Base-by-base conservation (phyloP, 1,139 yeast species). In the Hansenula lynferdii region DNA sequence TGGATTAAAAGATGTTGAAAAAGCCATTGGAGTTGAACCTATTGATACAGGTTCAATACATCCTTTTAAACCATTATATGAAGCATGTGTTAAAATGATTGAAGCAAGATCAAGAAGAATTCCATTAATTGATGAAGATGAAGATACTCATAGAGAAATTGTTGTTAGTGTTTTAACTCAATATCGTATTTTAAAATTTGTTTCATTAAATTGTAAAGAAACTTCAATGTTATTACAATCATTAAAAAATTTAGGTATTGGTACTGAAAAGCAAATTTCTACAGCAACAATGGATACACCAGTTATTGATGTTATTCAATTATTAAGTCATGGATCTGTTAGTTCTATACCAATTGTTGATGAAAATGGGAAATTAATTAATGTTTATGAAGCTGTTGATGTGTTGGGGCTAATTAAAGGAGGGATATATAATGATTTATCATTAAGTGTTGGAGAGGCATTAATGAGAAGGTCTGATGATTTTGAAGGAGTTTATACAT, bases 401-500 rank as follows among this genome's bases (percentile, higher is more conserved):
- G 95, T 92, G 7, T 71, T 94, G 51, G 87, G 96, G 0, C 69
- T 94, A 53, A 90, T 92, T 42, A 92, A 90, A 61, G 96, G 97
- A 30, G 97, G 97, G 3, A 82, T 87, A 57, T 89, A 90, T 57
- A 86, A 90, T 29, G 98, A 92, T 61, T 69, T 92, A 48, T 85
- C 90, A 34, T 69, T 94, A 49, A 84, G 94, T 42, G 97, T 94
- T 9, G 99, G 98, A 4, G 97, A 92, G 60, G 98, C 98, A 0
- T 70, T 94, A 41, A 79, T 92, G 77, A 77, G 96, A 60, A 77
- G 98, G 57, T 83, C 96, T 8, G 97, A 90, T 52, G 97, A 92
- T 59, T 94, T 92, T 56, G 98, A 92, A 61, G 98, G 99, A 42
- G 98, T 94, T 14, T 90, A 90, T 62, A 92, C 97, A 0, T 94